Evolutionary conservation across 2,329 filamentous ascomycete species (phyloP).

Genomic region (Colletotrichum plurivorum): DNA sequence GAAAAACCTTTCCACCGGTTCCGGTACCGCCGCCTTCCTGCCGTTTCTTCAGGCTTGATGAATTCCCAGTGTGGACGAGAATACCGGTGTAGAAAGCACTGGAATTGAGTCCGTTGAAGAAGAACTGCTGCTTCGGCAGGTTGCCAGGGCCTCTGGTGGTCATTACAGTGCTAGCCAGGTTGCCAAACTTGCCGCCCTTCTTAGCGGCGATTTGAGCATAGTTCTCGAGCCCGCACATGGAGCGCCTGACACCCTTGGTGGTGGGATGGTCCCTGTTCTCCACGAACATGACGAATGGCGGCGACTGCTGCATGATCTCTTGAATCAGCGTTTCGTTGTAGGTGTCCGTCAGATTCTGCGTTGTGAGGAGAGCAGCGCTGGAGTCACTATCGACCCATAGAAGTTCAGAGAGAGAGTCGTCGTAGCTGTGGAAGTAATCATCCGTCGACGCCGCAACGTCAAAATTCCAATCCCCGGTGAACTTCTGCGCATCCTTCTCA

Average conservation of each 20-base stretch:
- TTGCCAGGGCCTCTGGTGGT: conserved; percentile 76
- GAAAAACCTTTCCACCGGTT: conserved; percentile 85
- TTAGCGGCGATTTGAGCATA: conserved; percentile 75
- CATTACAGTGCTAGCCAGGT: conserved; percentile 72
- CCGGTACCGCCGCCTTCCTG: conserved; percentile 75
- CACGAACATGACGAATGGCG: conserved; percentile 84
- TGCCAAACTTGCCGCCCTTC: conserved; percentile 63
- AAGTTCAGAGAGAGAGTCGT: conserved; percentile 69
- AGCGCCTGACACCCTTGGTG: conserved; percentile 80
- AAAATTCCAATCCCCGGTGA: conserved; percentile 81
- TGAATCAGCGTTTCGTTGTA: conserved; percentile 67
- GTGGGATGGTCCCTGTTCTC: conserved; percentile 71
- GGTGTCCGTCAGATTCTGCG: conserved; percentile 76
- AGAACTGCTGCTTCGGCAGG: conserved; percentile 89
- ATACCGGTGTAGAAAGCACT: conserved; percentile 81
- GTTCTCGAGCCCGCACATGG: conserved; percentile 83
- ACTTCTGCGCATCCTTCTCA: conserved; percentile 68
- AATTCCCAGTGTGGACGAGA: conserved; percentile 73
- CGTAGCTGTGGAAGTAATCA: conserved; percentile 78
- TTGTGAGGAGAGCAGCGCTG: conserved; percentile 82
- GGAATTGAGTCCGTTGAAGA: conserved; percentile 80
- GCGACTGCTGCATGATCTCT: conserved; percentile 63
- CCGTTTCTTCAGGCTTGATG: conserved; percentile 57
- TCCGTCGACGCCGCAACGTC: conserved; percentile 88
- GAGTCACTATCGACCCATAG: conserved; percentile 90